These are phyloP conservation scores for Boletus pseudopeckii DNA, from an alignment of 768 basidiomycete genomes.

Conservation along the genomic window DNA sequence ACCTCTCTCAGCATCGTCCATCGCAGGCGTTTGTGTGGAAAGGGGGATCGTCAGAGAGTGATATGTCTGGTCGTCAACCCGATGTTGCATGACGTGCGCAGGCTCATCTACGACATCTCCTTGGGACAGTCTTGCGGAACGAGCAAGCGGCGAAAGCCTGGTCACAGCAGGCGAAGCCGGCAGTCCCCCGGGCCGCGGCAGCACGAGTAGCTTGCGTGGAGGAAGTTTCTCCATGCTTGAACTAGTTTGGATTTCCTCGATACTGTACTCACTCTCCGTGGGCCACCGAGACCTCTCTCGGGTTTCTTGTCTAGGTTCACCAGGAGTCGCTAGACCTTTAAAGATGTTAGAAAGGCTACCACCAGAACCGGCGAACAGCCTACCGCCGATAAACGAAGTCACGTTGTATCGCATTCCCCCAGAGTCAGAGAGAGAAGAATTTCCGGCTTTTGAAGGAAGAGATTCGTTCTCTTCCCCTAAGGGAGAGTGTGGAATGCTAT, in stretches of 20 bases:
- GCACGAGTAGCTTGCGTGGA: background rate
- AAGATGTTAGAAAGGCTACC: constrained; percentile 2
- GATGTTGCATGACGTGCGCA: background rate
- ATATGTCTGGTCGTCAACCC: background rate
- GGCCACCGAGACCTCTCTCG: constrained; percentile 4
- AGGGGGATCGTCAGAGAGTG: constrained; percentile 21
- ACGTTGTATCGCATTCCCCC: constrained; percentile 62
- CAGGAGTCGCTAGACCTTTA: constrained; percentile 35
- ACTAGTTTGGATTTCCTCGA: background rate
- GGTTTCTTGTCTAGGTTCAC: constrained; percentile 8
- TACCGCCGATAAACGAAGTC: constrained; percentile 66
- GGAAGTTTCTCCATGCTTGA: background rate
- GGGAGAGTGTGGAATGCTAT: constrained; percentile 19
- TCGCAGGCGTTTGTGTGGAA: constrained; percentile 16
- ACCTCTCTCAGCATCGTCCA: constrained; percentile 21
- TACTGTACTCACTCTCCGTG: constrained; percentile 2
- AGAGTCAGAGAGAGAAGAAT: constrained; percentile 33
- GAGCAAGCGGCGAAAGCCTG: background rate
- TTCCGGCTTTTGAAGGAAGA: constrained; percentile 12
- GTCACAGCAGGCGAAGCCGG: background rate
- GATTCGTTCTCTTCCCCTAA: constrained; percentile 10
- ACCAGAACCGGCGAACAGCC: constrained; percentile 13
- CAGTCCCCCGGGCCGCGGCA: background rate
- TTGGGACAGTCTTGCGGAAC: background rate
- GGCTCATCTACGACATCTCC: background rate